Conservation (phyloP, 345 rosid genomes). For the Rhodomyrtus tomentosa region DNA sequence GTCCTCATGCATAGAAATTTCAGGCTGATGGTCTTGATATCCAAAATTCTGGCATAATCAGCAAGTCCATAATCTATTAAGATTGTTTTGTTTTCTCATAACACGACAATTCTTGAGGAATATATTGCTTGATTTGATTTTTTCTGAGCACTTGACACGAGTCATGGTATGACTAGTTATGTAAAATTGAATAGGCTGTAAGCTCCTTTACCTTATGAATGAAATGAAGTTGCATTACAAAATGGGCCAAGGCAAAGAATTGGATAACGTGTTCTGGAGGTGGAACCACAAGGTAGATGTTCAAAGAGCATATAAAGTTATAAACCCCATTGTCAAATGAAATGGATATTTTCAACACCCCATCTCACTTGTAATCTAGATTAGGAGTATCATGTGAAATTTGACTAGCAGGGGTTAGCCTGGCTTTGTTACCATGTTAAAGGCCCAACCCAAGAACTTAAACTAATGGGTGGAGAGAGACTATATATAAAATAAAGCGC, state of each 20-base stretch:
- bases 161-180: background rate
- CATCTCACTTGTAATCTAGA: background rate
- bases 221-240: background rate
- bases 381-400: background rate
- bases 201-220: background rate
- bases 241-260: background rate
- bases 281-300: background rate
- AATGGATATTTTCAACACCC: background rate
- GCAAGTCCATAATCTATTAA: background rate
- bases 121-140: background rate
- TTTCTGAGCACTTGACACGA: background rate
- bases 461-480: background rate
- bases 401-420: background rate
- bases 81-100: background rate
- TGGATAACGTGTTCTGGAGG: background rate
- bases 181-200: background rate
- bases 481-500: background rate
- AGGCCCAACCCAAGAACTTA: background rate
- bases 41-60: background rate
- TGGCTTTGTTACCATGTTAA: background rate
- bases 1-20: background rate
- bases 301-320: background rate
- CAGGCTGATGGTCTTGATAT: background rate
- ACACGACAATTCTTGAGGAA: background rate
- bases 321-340: background rate